phyloP scores from a whole-genome alignment of 805 yeast genomes.

The Nakazawaea wickerhamii region DNA sequence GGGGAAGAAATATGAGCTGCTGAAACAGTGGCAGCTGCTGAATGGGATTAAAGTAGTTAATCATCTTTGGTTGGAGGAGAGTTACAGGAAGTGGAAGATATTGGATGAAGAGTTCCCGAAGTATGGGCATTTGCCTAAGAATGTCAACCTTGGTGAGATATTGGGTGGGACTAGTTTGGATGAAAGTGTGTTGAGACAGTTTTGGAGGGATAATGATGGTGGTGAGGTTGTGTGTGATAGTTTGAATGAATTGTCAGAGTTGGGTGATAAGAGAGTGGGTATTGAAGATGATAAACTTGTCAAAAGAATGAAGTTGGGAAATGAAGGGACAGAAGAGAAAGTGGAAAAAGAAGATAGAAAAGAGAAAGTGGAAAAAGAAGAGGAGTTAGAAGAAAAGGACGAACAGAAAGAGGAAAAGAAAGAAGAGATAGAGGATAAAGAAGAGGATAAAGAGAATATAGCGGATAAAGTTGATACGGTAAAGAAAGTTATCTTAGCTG shows the following conservation, averaged over 20 bases:
- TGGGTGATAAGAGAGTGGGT: too few species aligned
- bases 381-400: background rate
- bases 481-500: constrained; percentile 13
- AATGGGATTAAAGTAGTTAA: constrained; percentile 50
- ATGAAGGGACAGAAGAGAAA: too few species aligned
- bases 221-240: constrained; percentile 16
- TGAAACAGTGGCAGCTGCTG: constrained; percentile 51
- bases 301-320: too few species aligned
- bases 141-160: constrained; percentile 35
- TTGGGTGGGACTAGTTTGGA: constrained; percentile 49
- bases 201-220: constrained; percentile 26
- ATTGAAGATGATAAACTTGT: too few species aligned
- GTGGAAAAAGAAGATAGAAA: too few species aligned
- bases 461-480: constrained; percentile 18
- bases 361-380: constrained; percentile 8
- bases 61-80: constrained; percentile 86
- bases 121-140: constrained; percentile 42
- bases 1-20: constrained; percentile 77
- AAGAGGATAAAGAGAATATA: constrained; percentile 14
- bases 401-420: constrained; percentile 13
- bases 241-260: too few species aligned
- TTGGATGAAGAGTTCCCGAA: constrained; percentile 40
- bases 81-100: constrained; percentile 56
- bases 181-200: constrained; percentile 33
- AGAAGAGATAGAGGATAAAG: constrained; percentile 15